Percentiles rank a stretch among this genome's conserved stretches.
Conservation (phyloP, 768 basidiomycete genomes). For the Pleurotus citrinopileatus region DNA sequence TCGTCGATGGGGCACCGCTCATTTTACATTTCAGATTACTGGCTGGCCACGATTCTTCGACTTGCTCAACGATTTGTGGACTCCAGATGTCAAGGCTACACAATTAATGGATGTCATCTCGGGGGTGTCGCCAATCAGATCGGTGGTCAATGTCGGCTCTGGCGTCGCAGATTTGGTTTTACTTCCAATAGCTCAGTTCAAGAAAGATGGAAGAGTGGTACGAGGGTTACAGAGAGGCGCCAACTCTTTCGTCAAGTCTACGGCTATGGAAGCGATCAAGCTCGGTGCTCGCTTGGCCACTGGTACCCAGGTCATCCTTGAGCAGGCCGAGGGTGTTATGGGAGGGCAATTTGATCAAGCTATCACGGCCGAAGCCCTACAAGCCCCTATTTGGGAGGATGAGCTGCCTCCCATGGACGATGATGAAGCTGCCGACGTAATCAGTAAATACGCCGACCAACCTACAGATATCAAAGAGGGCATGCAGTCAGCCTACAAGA, state of each 20-base stretch:
- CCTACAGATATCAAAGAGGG: constrained; percentile 84
- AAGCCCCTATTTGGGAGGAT: constrained; percentile 36
- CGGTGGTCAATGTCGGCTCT: constrained; percentile 95
- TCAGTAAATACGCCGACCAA: constrained; percentile 92
- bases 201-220: constrained; percentile 91
- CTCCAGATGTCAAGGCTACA: constrained; percentile 98
- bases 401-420: constrained; percentile 32
- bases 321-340: constrained; percentile 89
- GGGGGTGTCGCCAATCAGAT: constrained; percentile 94
- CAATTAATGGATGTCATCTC: constrained; percentile 97
- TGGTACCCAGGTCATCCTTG: constrained; percentile 96
- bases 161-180: constrained; percentile 95
- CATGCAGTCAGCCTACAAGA: constrained; percentile 87
- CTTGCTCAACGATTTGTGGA: constrained; percentile 96
- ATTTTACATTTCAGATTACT: constrained; percentile 56
- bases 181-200: constrained; percentile 95
- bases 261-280: constrained; percentile 93
- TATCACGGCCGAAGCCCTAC: constrained; percentile 66
- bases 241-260: constrained; percentile 89
- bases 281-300: constrained; percentile 92
- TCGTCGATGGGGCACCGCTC: neutral
- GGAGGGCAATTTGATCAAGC: constrained; percentile 73
- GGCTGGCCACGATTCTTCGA: constrained; percentile 92
- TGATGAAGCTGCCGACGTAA: constrained; percentile 49
- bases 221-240: constrained; percentile 94